Base-by-base conservation (phyloP, 768 basidiomycete species). In the Termitomyces sp. region DNA sequence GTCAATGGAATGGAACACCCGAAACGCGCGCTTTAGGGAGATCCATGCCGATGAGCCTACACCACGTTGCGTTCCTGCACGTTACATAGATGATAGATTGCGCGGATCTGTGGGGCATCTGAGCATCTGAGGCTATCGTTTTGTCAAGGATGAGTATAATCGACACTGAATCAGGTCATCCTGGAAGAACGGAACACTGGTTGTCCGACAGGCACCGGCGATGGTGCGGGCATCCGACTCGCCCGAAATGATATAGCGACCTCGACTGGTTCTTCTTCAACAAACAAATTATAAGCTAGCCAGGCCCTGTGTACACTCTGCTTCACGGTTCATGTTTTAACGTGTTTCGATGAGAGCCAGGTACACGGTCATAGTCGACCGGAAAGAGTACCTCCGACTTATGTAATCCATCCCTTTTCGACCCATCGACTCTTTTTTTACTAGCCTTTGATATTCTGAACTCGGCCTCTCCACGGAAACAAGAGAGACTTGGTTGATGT, bases 151-250 rank as follows among this genome's bases (percentile, higher is more conserved):
- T 49, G 54, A 38, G 49, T 31, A 48, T 46, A 45, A 59, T 31
- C 40, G 38, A 5, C 19, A 44, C n/a, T n/a, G n/a, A n/a, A 47
- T 44, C 29, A 50, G 50, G 43, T 57, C 32, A 47, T 73, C 73
- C 72, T 74, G 68, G 64, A 72, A 73, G 68, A 59, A 66, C 74
- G 74, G 73, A 72, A 57, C 29, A 60, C 69, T 72, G 73, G 70
- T 72, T 73, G 73, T 71, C 65, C 68, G 63, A 65, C 65, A 68
- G 69, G 71, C 60, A 71, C 69, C 6, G 8, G 58, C 58, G 62
- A 61, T 49, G 54, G 65, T 43, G 23, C 53, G 17, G 54, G 45
- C 41, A 41, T 54, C 54, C 41, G 47, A 56, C 45, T 25, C 17
- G 10, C 25, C 6, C 16, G 21, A 48, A 6, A 31, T 40, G 21